phyloP scores from a whole-genome alignment of 306 rosid species.

The Trichosanthes cucumerina region DNA sequence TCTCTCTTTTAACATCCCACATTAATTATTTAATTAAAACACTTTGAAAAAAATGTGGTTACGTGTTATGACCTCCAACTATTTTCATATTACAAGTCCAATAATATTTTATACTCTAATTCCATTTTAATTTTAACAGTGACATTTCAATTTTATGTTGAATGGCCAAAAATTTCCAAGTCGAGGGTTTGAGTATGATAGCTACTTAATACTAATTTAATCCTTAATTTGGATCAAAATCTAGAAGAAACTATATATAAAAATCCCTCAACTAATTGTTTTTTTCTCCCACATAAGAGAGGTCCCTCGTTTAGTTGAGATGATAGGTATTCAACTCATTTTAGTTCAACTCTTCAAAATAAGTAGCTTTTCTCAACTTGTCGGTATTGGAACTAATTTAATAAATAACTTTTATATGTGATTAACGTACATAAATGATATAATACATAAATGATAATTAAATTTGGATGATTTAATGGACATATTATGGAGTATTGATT shows the following conservation, averaged over 20 bases:
- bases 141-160: not conserved
- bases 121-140: not conserved
- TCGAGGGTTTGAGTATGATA: not conserved
- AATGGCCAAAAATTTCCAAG: not conserved
- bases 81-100: not conserved
- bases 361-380: not conserved
- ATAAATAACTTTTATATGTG: not conserved
- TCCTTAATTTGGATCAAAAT: not conserved
- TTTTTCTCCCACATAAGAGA: not conserved
- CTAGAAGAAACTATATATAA: not conserved
- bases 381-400: not conserved
- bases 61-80: constrained; percentile 2
- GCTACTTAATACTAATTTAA: not conserved
- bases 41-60: not conserved
- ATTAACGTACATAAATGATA: too few species aligned
- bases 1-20: not conserved
- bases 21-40: not conserved
- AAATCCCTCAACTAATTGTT: not conserved
- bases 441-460: not conserved
- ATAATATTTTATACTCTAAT: not conserved
- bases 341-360: not conserved
- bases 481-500: not conserved
- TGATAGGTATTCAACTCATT: not conserved
- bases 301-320: not conserved
- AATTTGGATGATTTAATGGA: not conserved